phyloP scores from a whole-genome alignment of 2,329 filamentous ascomycete genomes.

The Chaetomium sp. region DNA sequence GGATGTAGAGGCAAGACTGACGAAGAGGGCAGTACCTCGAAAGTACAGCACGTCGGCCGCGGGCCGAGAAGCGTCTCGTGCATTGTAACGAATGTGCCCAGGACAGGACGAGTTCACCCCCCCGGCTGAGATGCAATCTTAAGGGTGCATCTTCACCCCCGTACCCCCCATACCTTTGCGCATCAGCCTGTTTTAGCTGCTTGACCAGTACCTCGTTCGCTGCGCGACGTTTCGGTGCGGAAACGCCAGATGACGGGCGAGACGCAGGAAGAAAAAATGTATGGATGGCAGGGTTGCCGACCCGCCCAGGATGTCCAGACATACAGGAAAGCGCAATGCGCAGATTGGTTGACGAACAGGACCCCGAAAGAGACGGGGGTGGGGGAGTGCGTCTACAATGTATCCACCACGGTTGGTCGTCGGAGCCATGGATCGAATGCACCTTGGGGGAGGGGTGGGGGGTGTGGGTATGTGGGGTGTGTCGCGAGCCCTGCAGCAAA shows the following conservation, averaged over 20 bases:
- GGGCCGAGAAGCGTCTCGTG: constrained; percentile 11
- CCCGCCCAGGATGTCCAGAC: constrained; percentile 6
- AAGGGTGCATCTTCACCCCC: constrained; percentile 8
- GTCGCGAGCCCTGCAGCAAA: not conserved
- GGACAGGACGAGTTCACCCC: not conserved
- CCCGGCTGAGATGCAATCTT: constrained; percentile 11
- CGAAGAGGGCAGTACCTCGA: constrained; percentile 12
- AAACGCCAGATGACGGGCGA: constrained; percentile 10
- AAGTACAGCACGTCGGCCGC: constrained; percentile 15
- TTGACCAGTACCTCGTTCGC: constrained; percentile 6
- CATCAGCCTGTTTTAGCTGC: constrained; percentile 2
- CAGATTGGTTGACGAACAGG: constrained; percentile 6
- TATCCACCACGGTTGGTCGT: constrained; percentile 1
- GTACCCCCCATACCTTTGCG: constrained; percentile 9
- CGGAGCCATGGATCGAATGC: constrained; percentile 4
- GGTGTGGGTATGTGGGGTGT: not conserved
- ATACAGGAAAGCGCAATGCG: not conserved
- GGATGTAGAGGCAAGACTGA: constrained; percentile 13
- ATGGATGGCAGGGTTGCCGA: constrained; percentile 4
- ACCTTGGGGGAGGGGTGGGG: not conserved
- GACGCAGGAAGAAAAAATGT: constrained; percentile 7
- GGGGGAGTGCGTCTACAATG: constrained; percentile 12
- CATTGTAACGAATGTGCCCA: constrained; percentile 8
- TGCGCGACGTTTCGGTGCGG: constrained; percentile 14
- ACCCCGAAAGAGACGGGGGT: not conserved